Conservation (phyloP, 2,329 filamentous ascomycete species). For the Aureobasidium leucospermi region DNA sequence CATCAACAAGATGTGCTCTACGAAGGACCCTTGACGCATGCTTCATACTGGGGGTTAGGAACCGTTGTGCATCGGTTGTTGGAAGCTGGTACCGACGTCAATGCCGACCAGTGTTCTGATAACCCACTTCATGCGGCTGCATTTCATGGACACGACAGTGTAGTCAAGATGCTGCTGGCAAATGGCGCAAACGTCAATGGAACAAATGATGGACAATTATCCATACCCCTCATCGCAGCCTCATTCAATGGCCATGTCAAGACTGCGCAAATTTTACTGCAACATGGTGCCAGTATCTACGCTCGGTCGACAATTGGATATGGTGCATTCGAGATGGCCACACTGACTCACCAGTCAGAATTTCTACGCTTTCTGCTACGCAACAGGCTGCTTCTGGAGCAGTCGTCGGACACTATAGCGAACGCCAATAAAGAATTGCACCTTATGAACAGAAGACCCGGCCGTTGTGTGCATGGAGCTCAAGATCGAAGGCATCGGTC, state of each 20-base stretch:
- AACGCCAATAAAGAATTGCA: too few species aligned
- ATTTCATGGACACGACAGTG: neutral
- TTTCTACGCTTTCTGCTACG: too few species aligned
- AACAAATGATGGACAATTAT: neutral
- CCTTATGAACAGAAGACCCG: too few species aligned
- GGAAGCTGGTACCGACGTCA: neutral
- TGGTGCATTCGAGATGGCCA: too few species aligned
- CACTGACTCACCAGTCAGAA: too few species aligned
- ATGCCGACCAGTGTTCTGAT: neutral
- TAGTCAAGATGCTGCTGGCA: neutral
- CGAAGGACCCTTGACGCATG: neutral
- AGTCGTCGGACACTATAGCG: too few species aligned
- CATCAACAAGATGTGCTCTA: too few species aligned
- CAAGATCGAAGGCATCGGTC: too few species aligned
- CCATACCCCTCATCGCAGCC: neutral
- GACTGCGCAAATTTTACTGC: neutral
- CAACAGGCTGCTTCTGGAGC: too few species aligned
- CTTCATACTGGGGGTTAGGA: neutral
- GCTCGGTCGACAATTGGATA: too few species aligned
- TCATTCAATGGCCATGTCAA: neutral
- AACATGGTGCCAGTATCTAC: neutral
- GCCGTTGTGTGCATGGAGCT: too few species aligned
- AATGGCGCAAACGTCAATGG: neutral
- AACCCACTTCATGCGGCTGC: neutral
- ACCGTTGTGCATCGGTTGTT: neutral